Base-by-base conservation (phyloP, 2,329 filamentous ascomycete species). In the Aspergillus luchuensis region DNA sequence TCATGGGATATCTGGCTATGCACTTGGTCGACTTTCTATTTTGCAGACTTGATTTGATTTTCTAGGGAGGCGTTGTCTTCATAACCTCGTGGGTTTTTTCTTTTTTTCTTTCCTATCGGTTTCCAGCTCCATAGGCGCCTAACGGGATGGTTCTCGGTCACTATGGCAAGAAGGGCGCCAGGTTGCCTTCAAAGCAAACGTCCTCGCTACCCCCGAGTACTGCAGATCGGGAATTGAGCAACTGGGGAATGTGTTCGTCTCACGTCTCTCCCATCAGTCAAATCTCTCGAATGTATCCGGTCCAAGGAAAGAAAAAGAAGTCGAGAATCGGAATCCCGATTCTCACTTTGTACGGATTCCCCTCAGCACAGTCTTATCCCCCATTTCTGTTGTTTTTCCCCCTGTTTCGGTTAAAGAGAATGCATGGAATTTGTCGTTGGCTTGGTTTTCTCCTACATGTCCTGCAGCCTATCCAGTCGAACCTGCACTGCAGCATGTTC, bases 61-160 rank as follows among this genome's bases (percentile, higher is more conserved):
- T 73, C 72, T 76, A 77, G 75, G 75, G 75, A 77, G 75, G 75
- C 75, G 75, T 78, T 78, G 72, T 76, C 71, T 76, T 76, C 72
- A 76, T 76, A 71, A 74, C 71, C 71, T 72, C 70, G 69, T 70
- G 73, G 71, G 71, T 68, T 72, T 74, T 72, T 71, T 64, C 69
- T 68, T 70, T 66, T 67, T 61, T 67, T 63, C 63, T 36, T 36
- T 36, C 33, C 33, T 36, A 36, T 36, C 33, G 33, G 63, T 62
- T 60, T 68, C 66, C 28, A 30, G 28, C 28, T 65, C 58, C 65
- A 68, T 69, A 65, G 56, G 61, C 63, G 64, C 63, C 66, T 11
- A 53, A 60, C 62, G 55, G 62, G 61, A 61, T 61, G 57, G 59
- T 47, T 47, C 59, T 69, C 66, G 68, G 69, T 72, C 65, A 64